These are phyloP conservation scores for Epichloe coenophiala DNA, from an alignment of 2,329 filamentous ascomycete species.

Conservation along the genomic window DNA sequence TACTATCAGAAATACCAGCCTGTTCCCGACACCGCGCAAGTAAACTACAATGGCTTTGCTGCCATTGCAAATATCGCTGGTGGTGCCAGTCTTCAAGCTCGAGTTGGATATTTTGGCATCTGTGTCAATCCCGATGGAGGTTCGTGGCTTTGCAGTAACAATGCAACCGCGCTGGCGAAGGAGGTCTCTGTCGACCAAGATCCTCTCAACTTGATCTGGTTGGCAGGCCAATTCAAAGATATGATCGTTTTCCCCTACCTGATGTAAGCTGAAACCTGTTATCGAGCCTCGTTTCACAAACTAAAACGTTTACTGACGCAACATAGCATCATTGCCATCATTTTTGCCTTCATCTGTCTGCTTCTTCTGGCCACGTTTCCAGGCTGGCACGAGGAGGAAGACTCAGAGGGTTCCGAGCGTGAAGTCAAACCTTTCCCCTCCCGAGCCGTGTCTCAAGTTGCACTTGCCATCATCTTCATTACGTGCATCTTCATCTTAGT, in stretches of 20 bases:
- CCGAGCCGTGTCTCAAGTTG: conserved; percentile 80
- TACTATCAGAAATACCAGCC: conserved; percentile 87
- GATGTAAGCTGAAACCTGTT: conserved; percentile 45
- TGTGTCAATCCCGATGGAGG: conserved; percentile 88
- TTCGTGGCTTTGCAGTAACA: conserved; percentile 90
- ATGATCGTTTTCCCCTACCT: conserved; percentile 97
- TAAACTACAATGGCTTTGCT: conserved; percentile 74
- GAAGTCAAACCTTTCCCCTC: conserved; percentile 93
- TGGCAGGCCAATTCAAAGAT: conserved; percentile 94
- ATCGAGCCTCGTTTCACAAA: too few species aligned
- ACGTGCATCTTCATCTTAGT: conserved; percentile 58
- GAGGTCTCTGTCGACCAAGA: conserved; percentile 85
- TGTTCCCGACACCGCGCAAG: conserved; percentile 70
- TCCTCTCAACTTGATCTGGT: conserved; percentile 92
- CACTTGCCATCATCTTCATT: conserved; percentile 82
- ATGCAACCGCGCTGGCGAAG: conserved; percentile 83
- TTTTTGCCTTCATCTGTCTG: conserved; percentile 93
- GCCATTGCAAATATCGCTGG: conserved; percentile 87
- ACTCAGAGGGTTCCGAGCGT: conserved; percentile 66
- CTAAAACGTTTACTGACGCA: neutral
- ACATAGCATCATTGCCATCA: conserved; percentile 81
- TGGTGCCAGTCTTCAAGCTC: conserved; percentile 68
- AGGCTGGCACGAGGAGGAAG: conserved; percentile 88
- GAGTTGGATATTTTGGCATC: conserved; percentile 96
- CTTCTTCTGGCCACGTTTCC: conserved; percentile 92